Evolutionary conservation across 2,329 filamentous ascomycete species (phyloP), one percentile per base, ranked within the genome.

Genomic region (Colletotrichum sp.): DNA sequence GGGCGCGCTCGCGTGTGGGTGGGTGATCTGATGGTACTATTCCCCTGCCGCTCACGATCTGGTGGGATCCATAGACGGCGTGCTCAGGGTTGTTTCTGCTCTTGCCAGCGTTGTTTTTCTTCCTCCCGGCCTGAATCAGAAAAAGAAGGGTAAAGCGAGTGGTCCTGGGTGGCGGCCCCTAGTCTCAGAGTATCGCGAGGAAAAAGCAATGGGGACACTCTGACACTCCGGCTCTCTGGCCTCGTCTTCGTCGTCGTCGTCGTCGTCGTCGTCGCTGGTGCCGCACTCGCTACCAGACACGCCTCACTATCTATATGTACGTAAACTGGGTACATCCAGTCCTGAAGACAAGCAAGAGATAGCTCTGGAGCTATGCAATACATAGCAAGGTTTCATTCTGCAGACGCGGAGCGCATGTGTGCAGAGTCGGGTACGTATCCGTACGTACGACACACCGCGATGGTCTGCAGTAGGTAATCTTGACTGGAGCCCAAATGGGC

Each of bases 111-210:
- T 65, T 74, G 43, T 68, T 60, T 26, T 69, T 48, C 36, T 67
- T 66, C 65, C 55, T 68, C 39, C 61, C 67, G 39, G 67, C 60
- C 57, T 75, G 67, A 66, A 66, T 75, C 63, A 75, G 30, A 60
- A 72, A 68, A 65, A 71, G 57, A 59, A 75, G 70, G 63, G 73
- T 59, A 72, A 36, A n/a, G 64, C 73, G 57, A 68, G 63, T 67
- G 34, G 34, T 63, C 39, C 57, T 72, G 63, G 73, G 70, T 75
- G 73, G 73, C 70, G 72, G 69, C 16, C 64, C 63, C 73, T 75
- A 75, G 73, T 75, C 73, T 75, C 70, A 75, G 63, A 68, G 57
- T 64, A 72, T 68, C 64, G 69, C 61, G 73, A 64, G 57, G 57
- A 73, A 75, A 75, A 75, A 75, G 73, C 73, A 75, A 75, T 39